These are phyloP conservation scores for Pseudogymnoascus pannorum DNA, from an alignment of 2,329 filamentous ascomycete species.

Conservation along the genomic window DNA sequence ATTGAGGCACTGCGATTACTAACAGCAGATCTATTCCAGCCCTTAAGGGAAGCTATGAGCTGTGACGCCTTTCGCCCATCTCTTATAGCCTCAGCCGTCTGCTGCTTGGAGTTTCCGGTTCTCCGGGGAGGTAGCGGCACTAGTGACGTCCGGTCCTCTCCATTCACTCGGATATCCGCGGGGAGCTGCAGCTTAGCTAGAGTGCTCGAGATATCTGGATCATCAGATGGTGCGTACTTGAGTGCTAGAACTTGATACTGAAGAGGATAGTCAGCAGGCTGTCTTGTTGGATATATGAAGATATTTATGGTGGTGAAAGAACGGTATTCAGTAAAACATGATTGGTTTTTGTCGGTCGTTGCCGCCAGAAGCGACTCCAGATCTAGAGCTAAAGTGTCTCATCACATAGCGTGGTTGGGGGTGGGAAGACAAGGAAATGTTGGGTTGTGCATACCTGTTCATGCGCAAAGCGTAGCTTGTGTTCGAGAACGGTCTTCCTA, in stretches of 20 bases:
- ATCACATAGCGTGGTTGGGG: conserved; percentile 30
- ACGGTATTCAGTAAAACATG: conserved; percentile 37
- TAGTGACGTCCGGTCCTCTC: conserved; percentile 22
- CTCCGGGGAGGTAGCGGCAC: conserved; percentile 27
- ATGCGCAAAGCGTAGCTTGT: conserved; percentile 59
- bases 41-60: conserved; percentile 42
- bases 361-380: conserved; percentile 56
- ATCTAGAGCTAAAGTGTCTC: conserved; percentile 72
- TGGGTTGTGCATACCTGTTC: conserved; percentile 48
- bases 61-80: conserved; percentile 55
- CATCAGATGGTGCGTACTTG: conserved; percentile 57
- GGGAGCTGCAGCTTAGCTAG: conserved; percentile 60
- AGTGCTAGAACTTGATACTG: conserved; percentile 60
- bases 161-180: conserved; percentile 31
- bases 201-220: conserved; percentile 57
- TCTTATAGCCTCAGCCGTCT: conserved; percentile 56
- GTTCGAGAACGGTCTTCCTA: conserved; percentile 57
- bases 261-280: conserved; percentile 12
- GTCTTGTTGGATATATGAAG: conserved; percentile 14
- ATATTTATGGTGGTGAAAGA: conserved; percentile 29
- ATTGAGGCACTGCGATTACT: conserved; percentile 22
- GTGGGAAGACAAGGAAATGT: conserved; percentile 12
- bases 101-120: conserved; percentile 38
- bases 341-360: conserved; percentile 55
- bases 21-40: conserved; percentile 34